Percentiles rank a stretch among this genome's conserved stretches.
Evolutionary conservation across 2,329 filamentous ascomycete species (phyloP).

Genomic region (Westerdykella sp.): DNA sequence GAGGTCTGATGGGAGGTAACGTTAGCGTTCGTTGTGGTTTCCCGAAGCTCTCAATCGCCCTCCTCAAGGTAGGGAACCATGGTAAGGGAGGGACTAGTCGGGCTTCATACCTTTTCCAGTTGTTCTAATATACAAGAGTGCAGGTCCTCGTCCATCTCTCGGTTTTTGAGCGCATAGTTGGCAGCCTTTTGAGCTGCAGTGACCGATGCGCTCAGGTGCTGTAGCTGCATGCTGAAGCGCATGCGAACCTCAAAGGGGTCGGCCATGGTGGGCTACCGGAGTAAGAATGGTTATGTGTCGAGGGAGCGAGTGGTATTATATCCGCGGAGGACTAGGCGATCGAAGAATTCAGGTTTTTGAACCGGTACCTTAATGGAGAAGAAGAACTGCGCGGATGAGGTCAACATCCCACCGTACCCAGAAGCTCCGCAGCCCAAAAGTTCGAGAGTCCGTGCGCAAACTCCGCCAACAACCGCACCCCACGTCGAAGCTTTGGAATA

Average conservation of each 20-base stretch:
- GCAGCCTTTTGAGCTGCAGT: slow-evolving; percentile 87
- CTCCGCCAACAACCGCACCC: not conserved
- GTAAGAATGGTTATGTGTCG: not conserved
- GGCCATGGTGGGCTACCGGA: slow-evolving; percentile 44
- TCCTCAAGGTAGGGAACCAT: not conserved
- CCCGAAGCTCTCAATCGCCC: no score
- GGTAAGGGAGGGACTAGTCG: not conserved
- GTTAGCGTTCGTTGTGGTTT: not conserved
- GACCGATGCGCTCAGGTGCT: slow-evolving; percentile 85
- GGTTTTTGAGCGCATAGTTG: slow-evolving; percentile 88
- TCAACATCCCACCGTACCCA: no score
- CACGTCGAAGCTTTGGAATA: not conserved
- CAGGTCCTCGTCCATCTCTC: slow-evolving; percentile 92
- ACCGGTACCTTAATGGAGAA: no score
- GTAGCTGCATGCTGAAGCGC: slow-evolving; percentile 85
- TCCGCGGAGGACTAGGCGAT: no score
- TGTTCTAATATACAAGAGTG: slow-evolving; percentile 97
- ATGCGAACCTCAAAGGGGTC: slow-evolving; percentile 98
- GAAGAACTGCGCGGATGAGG: no score
- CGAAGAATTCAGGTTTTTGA: no score
- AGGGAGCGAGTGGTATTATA: not conserved
- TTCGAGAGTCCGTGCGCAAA: not conserved
- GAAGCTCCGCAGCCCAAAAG: no score
- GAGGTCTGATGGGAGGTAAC: slow-evolving; percentile 25
- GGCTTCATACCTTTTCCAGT: slow-evolving; percentile 64